Evolutionary conservation across 257 asterid species (phyloP), one percentile per base, ranked within the genome.

Genomic region (Thymus mandschuricus): DNA sequence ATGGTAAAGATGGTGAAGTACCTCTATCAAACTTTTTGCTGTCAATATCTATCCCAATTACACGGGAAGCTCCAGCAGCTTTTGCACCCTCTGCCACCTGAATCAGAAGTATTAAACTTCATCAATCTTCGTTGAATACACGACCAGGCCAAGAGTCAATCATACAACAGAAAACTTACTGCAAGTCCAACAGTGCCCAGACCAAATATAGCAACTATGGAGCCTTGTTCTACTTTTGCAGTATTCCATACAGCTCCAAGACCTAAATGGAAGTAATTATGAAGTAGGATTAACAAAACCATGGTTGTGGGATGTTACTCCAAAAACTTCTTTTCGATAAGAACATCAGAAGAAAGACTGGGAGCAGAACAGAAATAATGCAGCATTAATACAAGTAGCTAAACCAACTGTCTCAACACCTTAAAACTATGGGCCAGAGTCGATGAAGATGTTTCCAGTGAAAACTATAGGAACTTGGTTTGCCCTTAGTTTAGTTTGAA

Each of bases 241-340:
- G 98, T 92, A 79, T 95, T 92, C 99, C 99, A 95, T 84, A 90
- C 99, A 35, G 98, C 98, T 80, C 99, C 99, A 84, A 95, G 99
- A 75, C 97, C 99, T 94, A 71, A 43, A 76, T 45, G 66, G 54
- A 63, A 56, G 35, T 54, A n/a, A 55, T 64, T 13, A 10, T 56
- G 48, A 10, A 60, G 64, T 30, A 43, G 70, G 51, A 51, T 49
- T 55, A 68, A 21, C 65, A 35, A 40, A 11, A 59, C 15, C 41
- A 64, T 43, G 38, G 46, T 33, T 29, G 44, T 8, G 12, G 10
- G 9, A 68, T 21, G 51, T 33, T 44, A 52, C 50, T 54, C 40
- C 11, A 8, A 40, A 33, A 45, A 29, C 30, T 2, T 44, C 5
- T 44, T 10, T 43, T 4, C 2, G 6, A 21, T 15, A 63, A 63